A percentile compares a stretch with the other conserved stretches of the same genome.
These are phyloP conservation scores for Botrytis hyacinthi DNA, from an alignment of 2,329 filamentous ascomycete species.

Conservation along the genomic window DNA sequence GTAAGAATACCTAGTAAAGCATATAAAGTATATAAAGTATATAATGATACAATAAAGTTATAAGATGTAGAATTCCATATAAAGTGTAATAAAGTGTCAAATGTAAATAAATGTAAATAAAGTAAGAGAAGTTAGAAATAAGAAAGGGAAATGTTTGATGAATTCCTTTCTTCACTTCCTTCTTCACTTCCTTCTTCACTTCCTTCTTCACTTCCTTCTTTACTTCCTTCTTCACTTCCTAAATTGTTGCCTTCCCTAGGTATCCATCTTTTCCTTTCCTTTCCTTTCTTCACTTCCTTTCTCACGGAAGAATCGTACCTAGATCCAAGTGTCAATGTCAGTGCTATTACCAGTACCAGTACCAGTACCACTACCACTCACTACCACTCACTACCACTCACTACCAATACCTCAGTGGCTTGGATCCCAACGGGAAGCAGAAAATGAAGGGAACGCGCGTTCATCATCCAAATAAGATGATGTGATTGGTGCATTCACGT, in stretches of 20 bases:
- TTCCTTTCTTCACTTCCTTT: too few species aligned
- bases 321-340: not conserved
- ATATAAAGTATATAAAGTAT: not conserved
- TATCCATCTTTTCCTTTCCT: too few species aligned
- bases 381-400: too few species aligned
- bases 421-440: not conserved
- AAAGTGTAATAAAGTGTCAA: not conserved
- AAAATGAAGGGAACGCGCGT: slow-evolving; percentile 3
- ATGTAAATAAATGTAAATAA: too few species aligned
- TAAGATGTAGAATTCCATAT: not conserved
- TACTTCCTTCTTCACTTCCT: too few species aligned
- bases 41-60: not conserved
- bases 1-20: not conserved
- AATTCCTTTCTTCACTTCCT: not conserved
- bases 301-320: too few species aligned
- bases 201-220: too few species aligned
- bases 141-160: too few species aligned
- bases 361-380: too few species aligned
- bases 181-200: too few species aligned
- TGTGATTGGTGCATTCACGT: not conserved
- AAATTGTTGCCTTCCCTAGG: not conserved
- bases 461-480: not conserved
- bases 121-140: too few species aligned
- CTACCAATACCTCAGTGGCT: not conserved
- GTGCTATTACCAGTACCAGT: not conserved